Evolutionary conservation across 768 basidiomycete species (phyloP), one percentile per base, ranked within the genome.

Genomic region (Phaeolepiota aurea): DNA sequence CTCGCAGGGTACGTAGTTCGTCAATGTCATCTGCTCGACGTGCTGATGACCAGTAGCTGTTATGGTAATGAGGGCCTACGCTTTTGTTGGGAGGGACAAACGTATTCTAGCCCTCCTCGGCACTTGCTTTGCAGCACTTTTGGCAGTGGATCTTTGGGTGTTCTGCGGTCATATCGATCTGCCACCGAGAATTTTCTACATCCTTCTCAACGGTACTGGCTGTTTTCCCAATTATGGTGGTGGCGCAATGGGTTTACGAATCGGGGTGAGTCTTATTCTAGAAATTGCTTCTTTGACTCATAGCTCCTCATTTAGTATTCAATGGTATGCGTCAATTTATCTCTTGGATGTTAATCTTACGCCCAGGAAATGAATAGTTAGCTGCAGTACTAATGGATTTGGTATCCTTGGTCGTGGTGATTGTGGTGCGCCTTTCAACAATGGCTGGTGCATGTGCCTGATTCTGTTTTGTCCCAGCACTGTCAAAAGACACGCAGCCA

Each of bases 31-130:
- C 18, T 20, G 9, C 18, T 1, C 9, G 10, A 19, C 37, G 30
- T 22, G 13, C 31, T 11, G 19, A 40, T 13, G 4, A 20, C 12
- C 15, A 14, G 2, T 39, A 69, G 68, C 53, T 34, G 66, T 71
- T 19, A 68, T 71, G 59, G 20, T 68, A 39, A 65, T 68, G 59
- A 59, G 69, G 21, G 64, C 68, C 13, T 66, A 65, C 38, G 69
- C 64, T 5, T 71, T 71, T 42, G 49, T 65, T 3, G 66, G 66
- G 3, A 58, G 64, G 32, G 59, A 53, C 37, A 46, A 42, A 31
- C 46, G 41, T 5, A 43, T 66, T 20, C 54, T 68, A 3, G 36
- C 40, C 5, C 23, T 64, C 15, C 45, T 71, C 32, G 50, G 55
- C 7, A 15, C 44, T 4, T 56, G 58, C 41, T 69, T 61, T 44